Evolutionary conservation across 1,284 basidiomycete genomes (phyloP).

Genomic region (Rhodotorula sp.): DNA sequence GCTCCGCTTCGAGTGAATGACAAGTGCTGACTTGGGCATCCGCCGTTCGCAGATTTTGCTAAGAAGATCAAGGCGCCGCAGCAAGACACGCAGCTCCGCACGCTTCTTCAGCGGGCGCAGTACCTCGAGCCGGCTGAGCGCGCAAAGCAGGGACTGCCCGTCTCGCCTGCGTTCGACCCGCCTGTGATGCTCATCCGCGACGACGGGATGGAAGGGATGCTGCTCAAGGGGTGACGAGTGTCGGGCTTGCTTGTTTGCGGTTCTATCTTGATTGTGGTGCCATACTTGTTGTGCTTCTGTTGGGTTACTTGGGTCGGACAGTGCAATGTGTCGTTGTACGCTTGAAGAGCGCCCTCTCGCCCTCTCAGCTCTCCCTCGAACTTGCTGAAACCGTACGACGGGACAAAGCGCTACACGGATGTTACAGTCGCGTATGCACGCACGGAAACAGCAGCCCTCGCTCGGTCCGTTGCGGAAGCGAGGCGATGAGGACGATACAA

Average conservation of each 20-base stretch:
- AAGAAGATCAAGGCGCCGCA: conserved; percentile 32
- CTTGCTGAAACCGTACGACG: too few relatives aligned
- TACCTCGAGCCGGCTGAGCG: conserved; percentile 26
- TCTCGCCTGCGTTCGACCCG: conserved; percentile 4
- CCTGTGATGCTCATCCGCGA: conserved; percentile 2
- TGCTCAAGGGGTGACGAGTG: background rate
- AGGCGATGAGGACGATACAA: background rate
- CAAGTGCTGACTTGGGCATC: background rate
- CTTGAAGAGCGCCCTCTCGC: too few relatives aligned
- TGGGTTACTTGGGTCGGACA: background rate
- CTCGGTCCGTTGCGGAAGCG: too few relatives aligned
- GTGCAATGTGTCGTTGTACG: too few relatives aligned
- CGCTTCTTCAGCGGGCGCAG: conserved; percentile 23
- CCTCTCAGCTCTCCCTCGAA: too few relatives aligned
- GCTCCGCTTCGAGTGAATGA: too few relatives aligned
- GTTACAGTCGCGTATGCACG: too few relatives aligned
- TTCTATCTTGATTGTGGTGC: too few relatives aligned
- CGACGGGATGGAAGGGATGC: background rate
- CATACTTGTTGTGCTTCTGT: too few relatives aligned
- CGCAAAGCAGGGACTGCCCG: background rate
- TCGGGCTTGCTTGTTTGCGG: background rate
- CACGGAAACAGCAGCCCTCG: too few relatives aligned
- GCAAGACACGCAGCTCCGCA: conserved; percentile 22
- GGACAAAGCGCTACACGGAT: too few relatives aligned
- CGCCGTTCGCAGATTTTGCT: conserved; percentile 15